phyloP scores from a whole-genome alignment of 1,284 basidiomycete genomes.

The Meira miltonrushii region DNA sequence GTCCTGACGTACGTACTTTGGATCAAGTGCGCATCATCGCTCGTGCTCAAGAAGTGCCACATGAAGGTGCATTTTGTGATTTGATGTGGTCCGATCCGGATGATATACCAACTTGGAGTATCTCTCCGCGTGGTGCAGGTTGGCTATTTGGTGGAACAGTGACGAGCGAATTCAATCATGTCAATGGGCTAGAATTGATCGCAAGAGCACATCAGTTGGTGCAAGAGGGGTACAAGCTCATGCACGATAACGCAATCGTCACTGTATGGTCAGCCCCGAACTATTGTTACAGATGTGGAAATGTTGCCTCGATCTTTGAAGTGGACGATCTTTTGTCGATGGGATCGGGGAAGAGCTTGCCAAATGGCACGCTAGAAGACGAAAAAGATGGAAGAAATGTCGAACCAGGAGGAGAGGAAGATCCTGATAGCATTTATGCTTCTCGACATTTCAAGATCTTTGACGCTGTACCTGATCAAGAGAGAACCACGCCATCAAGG shows the following conservation, averaged over 20 bases:
- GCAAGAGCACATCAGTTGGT: constrained; percentile 91
- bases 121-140: constrained; percentile 86
- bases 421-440: constrained; percentile 16
- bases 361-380: not conserved
- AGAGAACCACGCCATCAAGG: constrained; percentile 26
- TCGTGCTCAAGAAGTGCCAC: constrained; percentile 94
- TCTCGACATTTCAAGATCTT: constrained; percentile 54
- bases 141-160: constrained; percentile 90
- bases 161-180: constrained; percentile 88
- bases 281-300: constrained; percentile 49
- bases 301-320: constrained; percentile 52
- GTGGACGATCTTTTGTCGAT: constrained; percentile 34
- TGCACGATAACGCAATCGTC: constrained; percentile 39
- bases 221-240: constrained; percentile 57
- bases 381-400: constrained; percentile 1
- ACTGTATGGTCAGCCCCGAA: constrained; percentile 44
- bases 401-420: not conserved
- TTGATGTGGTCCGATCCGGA: constrained; percentile 98
- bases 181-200: constrained; percentile 75
- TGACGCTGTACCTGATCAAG: constrained; percentile 48
- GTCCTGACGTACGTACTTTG: constrained; percentile 53
- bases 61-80: constrained; percentile 93
- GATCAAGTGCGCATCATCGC: constrained; percentile 78
- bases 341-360: constrained; percentile 9
- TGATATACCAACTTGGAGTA: constrained; percentile 90